Evolutionary conservation across 2,329 filamentous ascomycete species (phyloP).

Genomic region (Aspergillus ustus): DNA sequence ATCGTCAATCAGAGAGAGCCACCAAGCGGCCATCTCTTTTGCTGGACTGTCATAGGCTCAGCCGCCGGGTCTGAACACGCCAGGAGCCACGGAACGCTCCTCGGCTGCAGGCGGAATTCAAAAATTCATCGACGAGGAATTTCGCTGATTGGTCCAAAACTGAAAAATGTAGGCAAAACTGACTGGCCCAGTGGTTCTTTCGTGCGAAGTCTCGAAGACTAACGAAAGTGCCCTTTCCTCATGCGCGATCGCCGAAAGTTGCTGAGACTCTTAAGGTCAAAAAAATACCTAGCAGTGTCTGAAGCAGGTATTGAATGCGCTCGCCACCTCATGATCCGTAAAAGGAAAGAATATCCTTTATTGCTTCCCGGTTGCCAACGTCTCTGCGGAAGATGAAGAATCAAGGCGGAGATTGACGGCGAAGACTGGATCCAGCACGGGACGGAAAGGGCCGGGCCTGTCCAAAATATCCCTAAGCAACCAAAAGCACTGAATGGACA

Average conservation of each 20-base stretch:
- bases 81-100: constrained; percentile 27
- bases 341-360: not conserved
- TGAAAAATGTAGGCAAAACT: constrained; percentile 19
- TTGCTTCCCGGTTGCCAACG: not conserved
- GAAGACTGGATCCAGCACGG: constrained; percentile 32
- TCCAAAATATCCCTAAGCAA: constrained; percentile 15
- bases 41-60: constrained; percentile 14
- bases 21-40: constrained; percentile 10
- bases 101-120: constrained; percentile 33
- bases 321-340: constrained; percentile 2
- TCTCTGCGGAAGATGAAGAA: not conserved
- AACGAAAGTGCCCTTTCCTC: constrained; percentile 28
- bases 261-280: constrained; percentile 7
- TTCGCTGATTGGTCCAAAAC: constrained; percentile 37
- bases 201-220: constrained; percentile 32
- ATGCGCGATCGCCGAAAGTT: constrained; percentile 1
- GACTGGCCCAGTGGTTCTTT: constrained; percentile 21
- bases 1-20: constrained; percentile 17
- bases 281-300: not conserved
- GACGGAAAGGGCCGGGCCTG: constrained; percentile 45
- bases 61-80: constrained; percentile 17
- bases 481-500: constrained; percentile 19
- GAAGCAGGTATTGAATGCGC: not conserved
- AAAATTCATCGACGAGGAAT: constrained; percentile 31
- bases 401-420: constrained; percentile 15